Evolutionary conservation across 75 land plant species (phyloP).

Genomic region (Selaginella tamariscina): DNA sequence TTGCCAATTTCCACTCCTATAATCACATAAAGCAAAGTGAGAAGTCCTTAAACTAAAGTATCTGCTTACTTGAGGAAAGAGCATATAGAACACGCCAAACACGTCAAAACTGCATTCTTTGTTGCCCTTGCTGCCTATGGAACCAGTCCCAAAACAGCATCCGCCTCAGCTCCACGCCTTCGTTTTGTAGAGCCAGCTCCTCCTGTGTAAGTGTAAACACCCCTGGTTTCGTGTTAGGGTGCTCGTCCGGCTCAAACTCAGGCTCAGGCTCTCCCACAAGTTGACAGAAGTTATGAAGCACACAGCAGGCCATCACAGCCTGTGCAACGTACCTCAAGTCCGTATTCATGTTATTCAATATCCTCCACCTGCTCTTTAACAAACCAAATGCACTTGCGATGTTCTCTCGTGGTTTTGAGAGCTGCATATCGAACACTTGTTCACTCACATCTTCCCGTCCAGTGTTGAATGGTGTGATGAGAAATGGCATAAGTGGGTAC

Average conservation of each 20-base stretch:
- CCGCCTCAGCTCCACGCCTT: constrained; percentile 16
- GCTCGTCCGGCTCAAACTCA: constrained; percentile 3
- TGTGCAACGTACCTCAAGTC: constrained; percentile 21
- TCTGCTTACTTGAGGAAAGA: no score
- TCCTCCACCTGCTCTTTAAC: constrained; percentile 26
- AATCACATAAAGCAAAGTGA: no score
- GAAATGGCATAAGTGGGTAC: constrained; percentile 26
- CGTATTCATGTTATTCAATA: constrained; percentile 26
- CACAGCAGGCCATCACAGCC: constrained; percentile 29
- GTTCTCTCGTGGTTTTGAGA: constrained; percentile 17
- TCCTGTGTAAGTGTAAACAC: constrained; percentile 2
- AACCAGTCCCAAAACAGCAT: constrained; percentile 28
- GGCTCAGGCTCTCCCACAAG: constrained; percentile 27
- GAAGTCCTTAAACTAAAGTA: no score
- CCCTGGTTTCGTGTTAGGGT: constrained; percentile 10
- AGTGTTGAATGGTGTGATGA: constrained; percentile 21
- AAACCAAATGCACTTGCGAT: constrained; percentile 22
- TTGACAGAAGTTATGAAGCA: constrained; percentile 32
- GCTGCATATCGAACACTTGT: constrained; percentile 26
- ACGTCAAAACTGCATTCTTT: no score
- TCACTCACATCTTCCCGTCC: constrained; percentile 12
- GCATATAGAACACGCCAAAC: no score
- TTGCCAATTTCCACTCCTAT: no score
- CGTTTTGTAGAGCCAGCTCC: constrained; percentile 17
- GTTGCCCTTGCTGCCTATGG: constrained; percentile 3